Base-by-base conservation (phyloP, 495 filamentous ascomycete genomes). In the Usnea hakonensis region DNA sequence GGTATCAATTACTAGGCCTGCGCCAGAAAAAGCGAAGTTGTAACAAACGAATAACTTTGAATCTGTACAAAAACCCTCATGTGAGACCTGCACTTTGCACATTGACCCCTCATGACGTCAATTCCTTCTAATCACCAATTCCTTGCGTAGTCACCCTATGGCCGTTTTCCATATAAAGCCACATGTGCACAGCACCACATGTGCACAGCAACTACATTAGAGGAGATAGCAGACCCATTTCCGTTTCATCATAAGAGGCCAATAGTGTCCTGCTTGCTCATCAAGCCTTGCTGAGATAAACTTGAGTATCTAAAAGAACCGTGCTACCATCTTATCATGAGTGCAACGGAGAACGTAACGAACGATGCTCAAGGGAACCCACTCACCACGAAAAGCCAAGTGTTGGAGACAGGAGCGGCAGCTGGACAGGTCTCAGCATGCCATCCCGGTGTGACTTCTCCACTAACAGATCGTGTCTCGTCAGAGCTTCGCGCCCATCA, bases 401-500 rank as follows among this genome's bases (percentile, higher is more conserved):
- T 89, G 13, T 81, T 91, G 30, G 86, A 90, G 66, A 83, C 84
- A 8, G 87, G 83, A 32, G 85, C 89, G 4, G 63, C 77, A 16
- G 65, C 83, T 61, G 76, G 80, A 40, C 86, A 89, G 66, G 83
- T 75, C 57, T 66, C 52, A 54, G 21, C 17, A 9, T 4, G 21
- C 19, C 41, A 36, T 48, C 16, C 5, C 50, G 10, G 19, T 1
- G 28, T 28, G 26, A 35, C 21, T 21, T 32, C 19, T 17, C 16
- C 7, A 30, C 58, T 61, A 7, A 61, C 17, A 16, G 4, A 7
- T 55, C 44, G 36, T 35, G 4, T 32, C 5, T 40, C n/a, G 28
- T 13, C 48, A 88, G 76, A 78, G 87, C 65, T 90, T 95, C 71
- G 75, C 77, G 0, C 91, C 91, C 0, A 68, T 89, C 32, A 88